Conservation (phyloP, 225 moss, liverwort and hornwort genomes). For the Asterella californica region DNA sequence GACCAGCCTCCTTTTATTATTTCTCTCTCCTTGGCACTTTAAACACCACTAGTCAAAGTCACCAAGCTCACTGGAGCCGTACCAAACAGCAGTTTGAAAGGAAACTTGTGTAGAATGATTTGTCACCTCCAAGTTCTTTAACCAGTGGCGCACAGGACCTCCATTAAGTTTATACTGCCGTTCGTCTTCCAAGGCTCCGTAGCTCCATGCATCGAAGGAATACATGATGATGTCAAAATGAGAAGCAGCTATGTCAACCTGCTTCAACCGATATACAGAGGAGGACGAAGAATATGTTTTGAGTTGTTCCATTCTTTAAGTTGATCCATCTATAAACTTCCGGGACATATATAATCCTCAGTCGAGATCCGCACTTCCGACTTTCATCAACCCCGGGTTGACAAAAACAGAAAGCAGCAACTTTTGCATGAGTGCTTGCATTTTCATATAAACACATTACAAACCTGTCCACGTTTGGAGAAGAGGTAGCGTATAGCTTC, state of each 20-base stretch:
- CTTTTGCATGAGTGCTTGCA: too few species aligned
- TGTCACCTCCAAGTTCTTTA: constrained; percentile 45
- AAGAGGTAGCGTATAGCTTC: constrained; percentile 36
- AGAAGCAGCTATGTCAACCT: constrained; percentile 49
- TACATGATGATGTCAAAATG: constrained; percentile 58
- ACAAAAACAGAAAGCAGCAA: background rate
- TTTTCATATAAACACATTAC: background rate
- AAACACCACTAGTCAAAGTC: background rate
- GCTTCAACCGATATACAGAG: background rate
- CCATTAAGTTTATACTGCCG: constrained; percentile 29
- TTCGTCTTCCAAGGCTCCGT: constrained; percentile 44
- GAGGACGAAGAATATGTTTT: background rate
- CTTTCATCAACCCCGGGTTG: background rate
- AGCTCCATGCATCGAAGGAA: constrained; percentile 59
- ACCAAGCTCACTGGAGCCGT: background rate
- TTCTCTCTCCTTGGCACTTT: background rate
- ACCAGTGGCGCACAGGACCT: constrained; percentile 23
- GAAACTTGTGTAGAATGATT: background rate
- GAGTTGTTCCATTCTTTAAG: background rate
- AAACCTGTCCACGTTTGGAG: constrained; percentile 41
- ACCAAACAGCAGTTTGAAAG: background rate
- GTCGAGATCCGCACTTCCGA: background rate
- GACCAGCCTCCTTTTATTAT: background rate
- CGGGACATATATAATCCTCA: background rate
- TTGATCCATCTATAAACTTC: too few species aligned